Conservation (phyloP, 2,329 filamentous ascomycete species). For the Aspergillus clavatus region DNA sequence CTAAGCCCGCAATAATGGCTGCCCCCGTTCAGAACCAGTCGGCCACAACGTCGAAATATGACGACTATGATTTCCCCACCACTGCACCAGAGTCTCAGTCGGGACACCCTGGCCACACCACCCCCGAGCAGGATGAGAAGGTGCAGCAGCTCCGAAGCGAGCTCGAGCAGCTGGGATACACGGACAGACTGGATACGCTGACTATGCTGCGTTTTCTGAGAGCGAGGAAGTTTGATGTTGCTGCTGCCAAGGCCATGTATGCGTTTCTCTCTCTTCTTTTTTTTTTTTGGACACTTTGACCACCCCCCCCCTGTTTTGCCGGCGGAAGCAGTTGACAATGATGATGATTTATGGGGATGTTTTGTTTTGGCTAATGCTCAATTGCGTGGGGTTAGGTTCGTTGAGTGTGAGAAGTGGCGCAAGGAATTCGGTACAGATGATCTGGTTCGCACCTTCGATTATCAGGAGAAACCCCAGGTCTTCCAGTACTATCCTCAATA, state of each 20-base stretch:
- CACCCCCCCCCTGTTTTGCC: no score
- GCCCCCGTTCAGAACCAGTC: conserved; percentile 29
- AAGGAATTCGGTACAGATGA: conserved; percentile 80
- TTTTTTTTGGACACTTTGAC: conserved; percentile 12
- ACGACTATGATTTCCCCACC: conserved; percentile 90
- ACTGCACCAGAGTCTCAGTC: conserved; percentile 63
- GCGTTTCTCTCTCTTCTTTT: no score
- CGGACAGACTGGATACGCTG: conserved; percentile 81
- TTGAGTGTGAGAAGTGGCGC: conserved; percentile 87
- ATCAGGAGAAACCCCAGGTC: conserved; percentile 76
- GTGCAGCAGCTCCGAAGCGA: conserved; percentile 77
- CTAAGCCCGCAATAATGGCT: conserved; percentile 25
- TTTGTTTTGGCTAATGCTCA: neutral
- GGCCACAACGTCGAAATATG: conserved; percentile 79
- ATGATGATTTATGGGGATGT: no score
- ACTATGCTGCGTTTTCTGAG: conserved; percentile 89
- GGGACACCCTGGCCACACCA: conserved; percentile 87
- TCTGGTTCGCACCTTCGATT: conserved; percentile 74
- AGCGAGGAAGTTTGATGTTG: conserved; percentile 91
- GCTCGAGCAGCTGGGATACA: conserved; percentile 80
- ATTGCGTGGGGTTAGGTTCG: conserved; percentile 59
- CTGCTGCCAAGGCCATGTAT: conserved; percentile 80
- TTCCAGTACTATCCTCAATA: conserved; percentile 95
- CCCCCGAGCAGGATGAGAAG: conserved; percentile 79
- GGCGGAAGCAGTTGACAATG: no score